phyloP scores from a whole-genome alignment of 495 filamentous ascomycete genomes.

The Baudoinia panamericana region DNA sequence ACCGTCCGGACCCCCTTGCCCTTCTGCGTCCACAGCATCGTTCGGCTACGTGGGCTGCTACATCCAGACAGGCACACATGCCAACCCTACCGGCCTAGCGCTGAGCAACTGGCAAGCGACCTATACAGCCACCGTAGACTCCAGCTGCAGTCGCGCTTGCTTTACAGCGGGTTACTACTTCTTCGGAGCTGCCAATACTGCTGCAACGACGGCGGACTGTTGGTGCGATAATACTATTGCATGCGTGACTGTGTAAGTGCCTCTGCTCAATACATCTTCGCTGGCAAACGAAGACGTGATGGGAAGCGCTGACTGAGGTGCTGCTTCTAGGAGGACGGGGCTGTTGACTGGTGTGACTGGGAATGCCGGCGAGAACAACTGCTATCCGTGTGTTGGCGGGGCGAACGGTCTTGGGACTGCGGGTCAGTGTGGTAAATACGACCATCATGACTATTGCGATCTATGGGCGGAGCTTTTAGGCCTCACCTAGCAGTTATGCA shows the following conservation, averaged over 20 bases:
- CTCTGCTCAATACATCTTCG: not conserved
- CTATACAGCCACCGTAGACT: constrained; percentile 3
- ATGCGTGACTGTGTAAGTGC: constrained; percentile 8
- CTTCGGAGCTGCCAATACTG: constrained; percentile 12
- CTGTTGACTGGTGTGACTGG: constrained; percentile 3
- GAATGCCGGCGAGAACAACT: constrained; percentile 14
- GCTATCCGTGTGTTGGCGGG: constrained; percentile 9
- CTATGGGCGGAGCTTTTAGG: constrained; percentile 10
- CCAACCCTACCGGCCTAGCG: constrained; percentile 9
- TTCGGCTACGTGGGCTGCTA: constrained; percentile 16
- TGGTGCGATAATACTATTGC: constrained; percentile 10
- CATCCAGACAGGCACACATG: constrained; percentile 7
- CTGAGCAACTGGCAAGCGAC: constrained; percentile 8
- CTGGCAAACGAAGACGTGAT: constrained; percentile 2
- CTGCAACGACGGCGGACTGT: constrained; percentile 8
- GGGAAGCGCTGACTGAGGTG: not conserved
- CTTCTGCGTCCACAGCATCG: not conserved
- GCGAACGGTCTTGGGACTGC: not conserved
- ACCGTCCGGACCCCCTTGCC: constrained; percentile 2
- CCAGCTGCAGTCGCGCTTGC: constrained; percentile 5
- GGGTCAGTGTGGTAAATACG: constrained; percentile 11
- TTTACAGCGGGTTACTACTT: constrained; percentile 2
- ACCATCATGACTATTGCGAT: constrained; percentile 11
- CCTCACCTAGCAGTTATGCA: no score
- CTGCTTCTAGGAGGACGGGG: no score